phyloP scores from a whole-genome alignment of 306 rosid genomes.

The Echinosophora koreensis region DNA sequence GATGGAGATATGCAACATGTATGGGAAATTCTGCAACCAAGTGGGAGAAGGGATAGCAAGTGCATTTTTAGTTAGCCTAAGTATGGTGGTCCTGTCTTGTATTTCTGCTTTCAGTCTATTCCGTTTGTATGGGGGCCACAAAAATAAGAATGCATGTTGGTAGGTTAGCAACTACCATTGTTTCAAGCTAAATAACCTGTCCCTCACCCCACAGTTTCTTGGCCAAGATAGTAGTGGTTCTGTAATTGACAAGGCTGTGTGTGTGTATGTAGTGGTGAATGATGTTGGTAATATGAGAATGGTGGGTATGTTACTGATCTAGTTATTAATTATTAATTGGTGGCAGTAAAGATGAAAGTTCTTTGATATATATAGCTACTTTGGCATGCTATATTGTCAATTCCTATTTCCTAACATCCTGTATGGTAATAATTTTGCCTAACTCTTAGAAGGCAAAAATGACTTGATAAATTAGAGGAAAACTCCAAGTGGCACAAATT shows the following conservation, averaged over 20 bases:
- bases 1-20: slow-evolving; percentile 78
- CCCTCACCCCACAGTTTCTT: slow-evolving; percentile 21
- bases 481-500: too few relatives aligned
- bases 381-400: background rate
- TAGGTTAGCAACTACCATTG: slow-evolving; percentile 40
- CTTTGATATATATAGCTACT: background rate
- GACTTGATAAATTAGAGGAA: too few relatives aligned
- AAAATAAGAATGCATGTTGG: slow-evolving; percentile 55
- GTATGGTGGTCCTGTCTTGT: slow-evolving; percentile 70
- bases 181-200: background rate
- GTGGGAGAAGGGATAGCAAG: slow-evolving; percentile 81
- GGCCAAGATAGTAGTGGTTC: slow-evolving; percentile 27
- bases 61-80: slow-evolving; percentile 67
- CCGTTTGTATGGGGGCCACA: slow-evolving; percentile 76
- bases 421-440: background rate
- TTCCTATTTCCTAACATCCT: background rate
- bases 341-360: slow-evolving; percentile 34
- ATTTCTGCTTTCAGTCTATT: slow-evolving; percentile 89
- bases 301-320: background rate
- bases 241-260: slow-evolving; percentile 30
- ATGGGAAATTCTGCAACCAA: slow-evolving; percentile 89
- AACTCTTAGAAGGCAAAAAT: too few relatives aligned
- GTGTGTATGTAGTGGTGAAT: slow-evolving; percentile 40
- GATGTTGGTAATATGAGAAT: slow-evolving; percentile 40
- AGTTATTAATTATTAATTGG: background rate